Percentiles rank a stretch among this genome's conserved stretches.
Conservation (phyloP, 768 basidiomycete genomes). For the Tylopilus sp. region DNA sequence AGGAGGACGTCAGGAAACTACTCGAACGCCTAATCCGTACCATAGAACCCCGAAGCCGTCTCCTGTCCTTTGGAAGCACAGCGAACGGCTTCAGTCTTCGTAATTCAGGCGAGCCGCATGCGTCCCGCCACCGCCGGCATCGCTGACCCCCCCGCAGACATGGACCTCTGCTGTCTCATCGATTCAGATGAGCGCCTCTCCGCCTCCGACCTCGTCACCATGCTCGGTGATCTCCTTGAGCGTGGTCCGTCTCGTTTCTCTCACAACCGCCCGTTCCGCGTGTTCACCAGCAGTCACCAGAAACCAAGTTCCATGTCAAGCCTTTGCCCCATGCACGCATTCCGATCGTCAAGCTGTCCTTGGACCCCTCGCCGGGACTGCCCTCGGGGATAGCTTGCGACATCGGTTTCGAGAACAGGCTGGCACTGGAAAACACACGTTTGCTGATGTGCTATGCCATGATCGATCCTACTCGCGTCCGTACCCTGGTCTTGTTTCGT, state of each 20-base stretch:
- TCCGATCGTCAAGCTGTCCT: constrained; percentile 95
- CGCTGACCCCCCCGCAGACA: constrained; percentile 54
- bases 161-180: constrained; percentile 97
- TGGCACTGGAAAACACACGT: constrained; percentile 96
- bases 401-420: constrained; percentile 96
- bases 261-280: constrained; percentile 1
- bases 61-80: constrained; percentile 94
- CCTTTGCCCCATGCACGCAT: constrained; percentile 95
- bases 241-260: constrained; percentile 57
- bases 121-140: background rate
- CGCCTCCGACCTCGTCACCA: constrained; percentile 88
- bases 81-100: constrained; percentile 96
- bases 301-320: constrained; percentile 96
- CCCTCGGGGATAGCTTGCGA: constrained; percentile 93
- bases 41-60: constrained; percentile 86
- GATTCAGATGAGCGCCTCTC: constrained; percentile 78
- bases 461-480: constrained; percentile 90
- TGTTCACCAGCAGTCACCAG: constrained; percentile 38
- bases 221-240: constrained; percentile 90
- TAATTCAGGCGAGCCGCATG: constrained; percentile 70
- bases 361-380: constrained; percentile 79
- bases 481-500: constrained; percentile 96
- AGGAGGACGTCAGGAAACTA: constrained; percentile 93
- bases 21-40: constrained; percentile 94
- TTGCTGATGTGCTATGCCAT: constrained; percentile 96